Evolutionary conservation across 331 rosid genomes (phyloP).

Genomic region (Rosa hybrid): DNA sequence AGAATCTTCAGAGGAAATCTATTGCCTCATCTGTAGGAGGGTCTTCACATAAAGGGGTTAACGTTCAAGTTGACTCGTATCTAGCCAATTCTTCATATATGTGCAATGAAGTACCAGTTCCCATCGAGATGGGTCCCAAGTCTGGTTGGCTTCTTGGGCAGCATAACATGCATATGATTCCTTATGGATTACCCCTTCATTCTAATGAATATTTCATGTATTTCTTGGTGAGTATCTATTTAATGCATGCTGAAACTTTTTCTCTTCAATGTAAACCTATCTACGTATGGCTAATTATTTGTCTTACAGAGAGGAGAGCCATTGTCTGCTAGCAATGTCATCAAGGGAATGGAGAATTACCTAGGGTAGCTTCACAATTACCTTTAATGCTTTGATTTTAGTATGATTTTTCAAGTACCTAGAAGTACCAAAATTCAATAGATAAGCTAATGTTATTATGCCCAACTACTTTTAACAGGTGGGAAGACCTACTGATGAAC

Average conservation of each 20-base stretch:
- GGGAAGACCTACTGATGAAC: constrained; percentile 71
- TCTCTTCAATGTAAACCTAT: neutral
- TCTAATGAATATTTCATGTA: constrained; percentile 53
- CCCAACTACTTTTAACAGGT: constrained; percentile 35
- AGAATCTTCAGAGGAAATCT: constrained; percentile 17
- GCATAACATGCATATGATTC: constrained; percentile 30
- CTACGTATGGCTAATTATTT: constrained; percentile 18
- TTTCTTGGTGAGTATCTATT: constrained; percentile 58
- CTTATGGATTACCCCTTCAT: constrained; percentile 57
- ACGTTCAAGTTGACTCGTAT: constrained; percentile 8
- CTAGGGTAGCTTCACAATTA: constrained; percentile 47
- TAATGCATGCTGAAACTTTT: constrained; percentile 7
- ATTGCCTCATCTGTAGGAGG: constrained; percentile 14
- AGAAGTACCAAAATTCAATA: neutral
- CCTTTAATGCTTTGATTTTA: constrained; percentile 5
- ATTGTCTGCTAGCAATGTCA: constrained; percentile 46
- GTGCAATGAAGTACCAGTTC: constrained; percentile 18
- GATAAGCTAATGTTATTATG: constrained; percentile 11
- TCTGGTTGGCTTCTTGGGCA: constrained; percentile 36
- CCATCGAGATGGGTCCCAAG: constrained; percentile 22
- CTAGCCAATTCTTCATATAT: constrained; percentile 26
- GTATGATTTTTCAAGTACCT: constrained; percentile 1
- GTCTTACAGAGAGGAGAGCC: constrained; percentile 70
- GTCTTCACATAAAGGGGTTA: constrained; percentile 15
- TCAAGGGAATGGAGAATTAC: constrained; percentile 48